phyloP scores from a whole-genome alignment of 371 early-diverging fungal genomes.

The Mortierella sp. region DNA sequence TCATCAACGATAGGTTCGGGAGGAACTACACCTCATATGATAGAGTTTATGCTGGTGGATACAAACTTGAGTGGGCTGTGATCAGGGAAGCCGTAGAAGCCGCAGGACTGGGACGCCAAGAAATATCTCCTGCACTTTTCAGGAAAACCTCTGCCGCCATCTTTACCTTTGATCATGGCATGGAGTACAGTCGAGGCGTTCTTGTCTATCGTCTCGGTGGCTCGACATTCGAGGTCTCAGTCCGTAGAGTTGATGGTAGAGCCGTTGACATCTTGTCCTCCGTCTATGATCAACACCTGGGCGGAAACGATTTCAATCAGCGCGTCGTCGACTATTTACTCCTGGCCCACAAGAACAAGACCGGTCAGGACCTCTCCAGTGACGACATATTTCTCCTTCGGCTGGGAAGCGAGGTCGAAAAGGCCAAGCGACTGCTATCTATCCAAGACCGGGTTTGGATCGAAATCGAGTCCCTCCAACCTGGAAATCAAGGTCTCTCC shows the following conservation, averaged over 20 bases:
- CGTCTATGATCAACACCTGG: slow-evolving; percentile 91
- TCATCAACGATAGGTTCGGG: slow-evolving; percentile 8
- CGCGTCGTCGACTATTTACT: slow-evolving; percentile 80
- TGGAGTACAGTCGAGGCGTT: slow-evolving; percentile 15
- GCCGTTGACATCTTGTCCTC: slow-evolving; percentile 78
- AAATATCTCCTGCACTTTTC: neutral
- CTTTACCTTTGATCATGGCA: slow-evolving; percentile 12
- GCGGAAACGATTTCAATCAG: slow-evolving; percentile 94
- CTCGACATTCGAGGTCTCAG: slow-evolving; percentile 29
- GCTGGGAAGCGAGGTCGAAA: slow-evolving; percentile 87
- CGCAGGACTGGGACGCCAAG: neutral
- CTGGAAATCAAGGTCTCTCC: slow-evolving; percentile 78
- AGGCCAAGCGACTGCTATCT: slow-evolving; percentile 88
- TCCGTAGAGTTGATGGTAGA: neutral
- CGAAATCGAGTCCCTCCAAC: slow-evolving; percentile 84
- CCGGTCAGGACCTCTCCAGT: slow-evolving; percentile 75
- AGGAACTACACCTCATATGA: slow-evolving; percentile 16
- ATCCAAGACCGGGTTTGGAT: slow-evolving; percentile 80
- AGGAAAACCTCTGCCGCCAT: slow-evolving; percentile 13
- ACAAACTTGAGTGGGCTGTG: neutral
- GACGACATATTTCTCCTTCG: slow-evolving; percentile 84
- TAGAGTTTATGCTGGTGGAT: slow-evolving; percentile 6
- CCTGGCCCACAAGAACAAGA: slow-evolving; percentile 81
- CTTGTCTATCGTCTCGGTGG: slow-evolving; percentile 22
- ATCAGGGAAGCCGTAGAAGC: neutral